Conservation (phyloP, 257 asterid genomes). For the Forsythia suspensa region DNA sequence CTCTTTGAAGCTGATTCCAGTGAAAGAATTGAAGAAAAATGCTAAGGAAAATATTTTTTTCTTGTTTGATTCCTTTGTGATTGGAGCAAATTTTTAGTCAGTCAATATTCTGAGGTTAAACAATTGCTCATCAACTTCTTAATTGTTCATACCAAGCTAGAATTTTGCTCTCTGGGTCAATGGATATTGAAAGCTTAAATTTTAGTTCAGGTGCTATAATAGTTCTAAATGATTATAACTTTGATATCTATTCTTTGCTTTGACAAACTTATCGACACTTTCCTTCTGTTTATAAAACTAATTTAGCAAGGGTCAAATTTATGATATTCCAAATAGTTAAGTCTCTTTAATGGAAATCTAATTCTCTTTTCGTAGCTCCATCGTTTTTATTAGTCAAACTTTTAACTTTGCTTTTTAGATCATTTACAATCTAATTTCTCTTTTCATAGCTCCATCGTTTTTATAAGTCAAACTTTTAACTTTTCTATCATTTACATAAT, state of each 20-base stretch:
- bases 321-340: background rate
- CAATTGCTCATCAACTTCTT: no score
- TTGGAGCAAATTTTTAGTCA: no score
- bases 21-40: background rate
- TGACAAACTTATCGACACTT: background rate
- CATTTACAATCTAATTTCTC: background rate
- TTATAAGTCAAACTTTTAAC: background rate
- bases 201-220: no score
- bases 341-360: background rate
- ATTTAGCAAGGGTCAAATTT: no score
- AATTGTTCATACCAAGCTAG: no score
- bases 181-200: no score
- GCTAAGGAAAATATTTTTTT: background rate
- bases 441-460: no score
- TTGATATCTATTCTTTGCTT: background rate
- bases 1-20: background rate
- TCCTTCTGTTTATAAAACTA: background rate
- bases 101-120: no score
- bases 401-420: no score
- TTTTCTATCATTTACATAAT: no score
- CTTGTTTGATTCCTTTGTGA: background rate
- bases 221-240: no score
- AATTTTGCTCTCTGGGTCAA: no score
- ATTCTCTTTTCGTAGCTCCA: background rate
- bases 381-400: background rate